Evolutionary conservation across 2,329 filamentous ascomycete species (phyloP).

Genomic region (Clarireedia sp.): DNA sequence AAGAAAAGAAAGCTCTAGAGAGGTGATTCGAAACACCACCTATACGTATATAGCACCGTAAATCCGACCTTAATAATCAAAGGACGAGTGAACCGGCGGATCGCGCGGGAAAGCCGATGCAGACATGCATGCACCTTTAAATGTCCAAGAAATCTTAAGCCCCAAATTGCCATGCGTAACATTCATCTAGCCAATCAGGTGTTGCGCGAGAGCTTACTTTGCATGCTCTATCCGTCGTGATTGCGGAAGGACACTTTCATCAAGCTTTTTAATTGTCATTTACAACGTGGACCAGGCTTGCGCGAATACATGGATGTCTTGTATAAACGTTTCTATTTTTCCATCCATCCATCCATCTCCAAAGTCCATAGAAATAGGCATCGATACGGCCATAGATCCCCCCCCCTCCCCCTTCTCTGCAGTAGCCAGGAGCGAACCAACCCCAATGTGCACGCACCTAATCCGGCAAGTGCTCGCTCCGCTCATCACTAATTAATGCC

Average conservation of each 20-base stretch:
- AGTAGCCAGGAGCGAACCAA: background rate
- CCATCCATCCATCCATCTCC: too few relatives aligned
- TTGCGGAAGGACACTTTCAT: background rate
- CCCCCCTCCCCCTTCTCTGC: too few relatives aligned
- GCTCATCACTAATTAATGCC: too few relatives aligned
- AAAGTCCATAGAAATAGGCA: too few relatives aligned
- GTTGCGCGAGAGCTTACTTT: background rate
- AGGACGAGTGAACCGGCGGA: background rate
- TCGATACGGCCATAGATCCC: too few relatives aligned
- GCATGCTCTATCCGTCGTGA: background rate
- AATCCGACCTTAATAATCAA: conserved; percentile 1
- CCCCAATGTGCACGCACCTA: background rate
- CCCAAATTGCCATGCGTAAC: background rate
- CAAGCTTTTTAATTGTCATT: background rate
- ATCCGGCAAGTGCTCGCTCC: background rate
- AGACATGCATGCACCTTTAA: conserved; percentile 1
- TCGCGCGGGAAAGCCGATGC: conserved; percentile 1
- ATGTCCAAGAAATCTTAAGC: background rate
- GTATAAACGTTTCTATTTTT: too few relatives aligned
- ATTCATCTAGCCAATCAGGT: background rate
- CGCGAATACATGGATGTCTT: too few relatives aligned
- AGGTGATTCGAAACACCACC: background rate
- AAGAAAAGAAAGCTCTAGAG: too few relatives aligned
- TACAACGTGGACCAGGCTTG: background rate
- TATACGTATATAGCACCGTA: background rate